Evolutionary conservation across 1,284 basidiomycete genomes (phyloP), one percentile per base, ranked within the genome.

Genomic region (Fomitopsis palustris): DNA sequence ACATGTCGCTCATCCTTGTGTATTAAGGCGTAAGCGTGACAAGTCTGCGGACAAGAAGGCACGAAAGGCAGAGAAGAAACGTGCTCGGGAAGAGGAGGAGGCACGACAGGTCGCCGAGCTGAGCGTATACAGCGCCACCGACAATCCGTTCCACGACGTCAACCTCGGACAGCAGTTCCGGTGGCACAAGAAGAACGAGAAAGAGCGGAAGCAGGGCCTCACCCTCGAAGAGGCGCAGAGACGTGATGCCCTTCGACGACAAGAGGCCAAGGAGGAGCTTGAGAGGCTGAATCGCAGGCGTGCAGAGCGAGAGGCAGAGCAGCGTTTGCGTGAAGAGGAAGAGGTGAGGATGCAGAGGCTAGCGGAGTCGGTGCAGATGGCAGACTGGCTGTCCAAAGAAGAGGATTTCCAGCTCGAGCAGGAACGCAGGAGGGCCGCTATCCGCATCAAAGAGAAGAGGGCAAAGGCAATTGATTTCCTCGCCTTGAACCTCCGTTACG

Each of bases 111-210:
- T 95, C 9, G 93, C 94, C 7, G 91, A 93, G 72, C 81, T 96
- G 42, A 93, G 92, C 65, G 88, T 95, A 62, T 98, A 98, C 79
- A 95, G 93, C 66, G 93, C 94, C 41, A 88, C 87, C 7, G 92
- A 95, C 79, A 99, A 99, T 70, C 96, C 96, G 0, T 99, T 99
- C 80, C 93, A 98, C 74, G 96, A 99, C 70, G 88, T 93, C 62
- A 98, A 98, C 72, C 85, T 98, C 29, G 90, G 88, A 23, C 93
- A 98, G 70, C 92, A 95, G 72, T 99, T 99, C 75, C 87, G 90
- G 60, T 99, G 97, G 97, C 93, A 95, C 75, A 99, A 99, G 81
- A 99, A 99, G 78, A 85, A 88, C 38, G 96, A 99, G 72, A 95
- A 95, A 77, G 97, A 99, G 72, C 84, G 86, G 69, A 98, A 96